Evolutionary conservation across 2,329 filamentous ascomycete species (phyloP).

Genomic region (Ilyonectria mors-panacis): DNA sequence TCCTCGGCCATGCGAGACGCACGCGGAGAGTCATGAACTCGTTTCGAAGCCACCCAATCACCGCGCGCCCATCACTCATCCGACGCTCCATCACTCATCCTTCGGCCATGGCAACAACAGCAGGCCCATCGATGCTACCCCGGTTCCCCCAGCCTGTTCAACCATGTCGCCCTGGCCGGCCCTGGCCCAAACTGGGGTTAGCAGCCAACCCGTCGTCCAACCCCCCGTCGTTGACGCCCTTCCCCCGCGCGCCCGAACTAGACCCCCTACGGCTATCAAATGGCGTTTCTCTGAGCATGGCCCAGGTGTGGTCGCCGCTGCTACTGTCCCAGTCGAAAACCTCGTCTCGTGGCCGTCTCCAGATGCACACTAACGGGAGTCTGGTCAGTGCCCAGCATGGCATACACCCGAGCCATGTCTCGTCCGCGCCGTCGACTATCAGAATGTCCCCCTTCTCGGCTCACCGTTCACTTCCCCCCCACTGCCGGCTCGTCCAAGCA

Average conservation of each 20-base stretch:
- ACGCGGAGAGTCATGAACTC: conserved; percentile 16
- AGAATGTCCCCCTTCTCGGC: conserved; percentile 8
- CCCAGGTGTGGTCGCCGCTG: no score
- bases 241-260: not conserved
- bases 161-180: conserved; percentile 4
- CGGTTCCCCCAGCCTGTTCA: conserved; percentile 7
- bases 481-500: conserved; percentile 12
- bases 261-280: not conserved
- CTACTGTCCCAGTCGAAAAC: not conserved
- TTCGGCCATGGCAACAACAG: not conserved
- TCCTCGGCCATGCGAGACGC: conserved; percentile 14
- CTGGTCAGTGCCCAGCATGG: not conserved
- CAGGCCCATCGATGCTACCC: not conserved
- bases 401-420: not conserved
- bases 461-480: conserved; percentile 10
- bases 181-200: conserved; percentile 24
- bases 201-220: not conserved
- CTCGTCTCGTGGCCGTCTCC: not conserved
- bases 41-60: conserved; percentile 16
- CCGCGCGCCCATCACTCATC: conserved; percentile 5
- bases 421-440: not conserved
- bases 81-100: conserved; percentile 4
- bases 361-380: not conserved
- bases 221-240: not conserved
- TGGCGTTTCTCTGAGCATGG: not conserved